phyloP scores from a whole-genome alignment of 768 basidiomycete species.

The Asterophora parasitica region DNA sequence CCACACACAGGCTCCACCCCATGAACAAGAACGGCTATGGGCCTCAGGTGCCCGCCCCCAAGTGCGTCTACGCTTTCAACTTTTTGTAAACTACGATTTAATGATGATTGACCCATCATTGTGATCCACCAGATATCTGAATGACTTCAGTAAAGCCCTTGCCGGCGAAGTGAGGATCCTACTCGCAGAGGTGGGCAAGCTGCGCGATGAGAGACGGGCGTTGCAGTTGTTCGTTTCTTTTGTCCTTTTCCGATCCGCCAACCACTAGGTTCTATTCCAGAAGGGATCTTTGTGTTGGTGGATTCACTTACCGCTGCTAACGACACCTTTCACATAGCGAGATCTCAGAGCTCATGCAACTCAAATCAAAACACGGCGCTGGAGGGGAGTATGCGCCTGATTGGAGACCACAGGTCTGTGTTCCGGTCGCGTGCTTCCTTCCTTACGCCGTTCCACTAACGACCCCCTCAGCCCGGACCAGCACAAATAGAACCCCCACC shows the following conservation, averaged over 20 bases:
- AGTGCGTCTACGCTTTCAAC: background rate
- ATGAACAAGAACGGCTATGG: slow-evolving; percentile 18
- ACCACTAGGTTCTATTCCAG: background rate
- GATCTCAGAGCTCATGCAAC: slow-evolving; percentile 78
- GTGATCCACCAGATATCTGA: slow-evolving; percentile 47
- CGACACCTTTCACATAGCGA: slow-evolving; percentile 45
- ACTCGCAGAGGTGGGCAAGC: slow-evolving; percentile 73
- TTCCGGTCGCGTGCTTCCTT: background rate
- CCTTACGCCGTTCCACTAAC: slow-evolving; percentile 7
- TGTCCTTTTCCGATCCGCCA: too few relatives aligned
- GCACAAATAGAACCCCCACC: slow-evolving; percentile 29
- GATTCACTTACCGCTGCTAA: too few relatives aligned
- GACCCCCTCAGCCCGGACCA: slow-evolving; percentile 24
- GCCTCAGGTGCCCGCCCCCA: slow-evolving; percentile 15
- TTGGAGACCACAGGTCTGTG: slow-evolving; percentile 60
- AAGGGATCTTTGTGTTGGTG: too few relatives aligned
- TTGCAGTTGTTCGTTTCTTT: slow-evolving; percentile 60
- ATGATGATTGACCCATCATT: too few relatives aligned
- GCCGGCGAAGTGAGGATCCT: slow-evolving; percentile 77
- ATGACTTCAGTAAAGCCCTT: slow-evolving; percentile 81
- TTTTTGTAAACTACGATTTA: background rate
- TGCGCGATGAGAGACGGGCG: slow-evolving; percentile 69
- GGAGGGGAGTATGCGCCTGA: slow-evolving; percentile 75
- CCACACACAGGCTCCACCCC: background rate
- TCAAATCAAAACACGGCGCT: slow-evolving; percentile 77